phyloP scores from a whole-genome alignment of 345 rosid species.

The Euclidium syriacum region DNA sequence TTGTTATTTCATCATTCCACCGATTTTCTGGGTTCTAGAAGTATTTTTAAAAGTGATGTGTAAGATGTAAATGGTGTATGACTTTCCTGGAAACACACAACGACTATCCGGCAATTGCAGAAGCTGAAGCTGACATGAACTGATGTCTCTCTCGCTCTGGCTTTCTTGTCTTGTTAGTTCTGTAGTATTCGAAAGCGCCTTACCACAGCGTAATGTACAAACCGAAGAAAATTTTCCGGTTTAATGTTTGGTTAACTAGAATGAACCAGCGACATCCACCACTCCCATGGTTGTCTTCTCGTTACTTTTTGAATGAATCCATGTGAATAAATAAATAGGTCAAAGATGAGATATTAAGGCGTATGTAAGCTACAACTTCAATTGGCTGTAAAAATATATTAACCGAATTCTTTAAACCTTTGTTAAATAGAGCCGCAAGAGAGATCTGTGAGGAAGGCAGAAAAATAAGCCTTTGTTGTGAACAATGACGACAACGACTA shows the following conservation, averaged over 20 bases:
- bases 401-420: no score
- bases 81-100: neutral
- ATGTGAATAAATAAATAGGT: no score
- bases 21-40: neutral
- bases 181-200: neutral
- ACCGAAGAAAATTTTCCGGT: neutral
- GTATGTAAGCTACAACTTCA: no score
- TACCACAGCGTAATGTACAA: neutral
- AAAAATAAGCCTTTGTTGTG: no score
- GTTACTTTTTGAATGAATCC: no score
- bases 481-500: no score
- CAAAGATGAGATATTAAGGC: no score
- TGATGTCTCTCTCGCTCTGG: neutral
- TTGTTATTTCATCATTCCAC: neutral
- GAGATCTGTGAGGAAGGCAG: no score
- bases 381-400: no score
- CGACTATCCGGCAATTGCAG: neutral
- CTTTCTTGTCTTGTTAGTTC: neutral
- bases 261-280: no score
- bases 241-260: neutral
- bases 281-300: no score
- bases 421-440: no score
- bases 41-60: neutral
- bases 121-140: neutral
- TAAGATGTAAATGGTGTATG: conserved; percentile 2